These are phyloP conservation scores for Leccinum truebloodii DNA, from an alignment of 768 basidiomycete species.

Conservation along the genomic window DNA sequence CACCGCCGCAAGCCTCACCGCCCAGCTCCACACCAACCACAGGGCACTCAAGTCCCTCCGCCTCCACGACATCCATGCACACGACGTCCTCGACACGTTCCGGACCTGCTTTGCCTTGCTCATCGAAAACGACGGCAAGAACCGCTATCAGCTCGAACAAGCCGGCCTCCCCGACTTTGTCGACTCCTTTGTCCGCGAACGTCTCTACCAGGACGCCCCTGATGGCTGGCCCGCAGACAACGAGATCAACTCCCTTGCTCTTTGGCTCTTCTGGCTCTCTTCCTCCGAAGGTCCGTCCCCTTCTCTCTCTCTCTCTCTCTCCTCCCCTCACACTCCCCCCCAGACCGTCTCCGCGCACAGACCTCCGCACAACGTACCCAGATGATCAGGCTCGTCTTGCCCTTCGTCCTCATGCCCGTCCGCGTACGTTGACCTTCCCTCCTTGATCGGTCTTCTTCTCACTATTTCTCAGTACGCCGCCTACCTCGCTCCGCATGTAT, in stretches of 20 bases:
- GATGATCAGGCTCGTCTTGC: conserved; percentile 39
- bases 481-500: conserved; percentile 60
- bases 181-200: conserved; percentile 44
- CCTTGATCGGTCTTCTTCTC: conserved; percentile 6
- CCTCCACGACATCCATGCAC: conserved; percentile 35
- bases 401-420: conserved; percentile 50
- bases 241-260: conserved; percentile 47
- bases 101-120: conserved; percentile 56
- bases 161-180: conserved; percentile 52
- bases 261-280: conserved; percentile 69
- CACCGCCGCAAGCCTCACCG: conserved; percentile 38
- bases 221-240: conserved; percentile 62
- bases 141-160: conserved; percentile 53
- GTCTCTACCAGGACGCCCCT: conserved; percentile 43
- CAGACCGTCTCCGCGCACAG: conserved; percentile 33
- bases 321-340: conserved; percentile 21
- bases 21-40: conserved; percentile 43
- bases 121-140: conserved; percentile 69
- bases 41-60: conserved; percentile 33
- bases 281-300: conserved; percentile 48
- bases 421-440: conserved; percentile 36
- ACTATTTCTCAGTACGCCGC: conserved; percentile 47
- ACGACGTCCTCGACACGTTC: conserved; percentile 35
- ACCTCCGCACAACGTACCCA: conserved; percentile 28
- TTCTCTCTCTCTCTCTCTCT: background rate